phyloP scores from a whole-genome alignment of 192 early-diverging fungal species.

The Coemansia sp. region DNA sequence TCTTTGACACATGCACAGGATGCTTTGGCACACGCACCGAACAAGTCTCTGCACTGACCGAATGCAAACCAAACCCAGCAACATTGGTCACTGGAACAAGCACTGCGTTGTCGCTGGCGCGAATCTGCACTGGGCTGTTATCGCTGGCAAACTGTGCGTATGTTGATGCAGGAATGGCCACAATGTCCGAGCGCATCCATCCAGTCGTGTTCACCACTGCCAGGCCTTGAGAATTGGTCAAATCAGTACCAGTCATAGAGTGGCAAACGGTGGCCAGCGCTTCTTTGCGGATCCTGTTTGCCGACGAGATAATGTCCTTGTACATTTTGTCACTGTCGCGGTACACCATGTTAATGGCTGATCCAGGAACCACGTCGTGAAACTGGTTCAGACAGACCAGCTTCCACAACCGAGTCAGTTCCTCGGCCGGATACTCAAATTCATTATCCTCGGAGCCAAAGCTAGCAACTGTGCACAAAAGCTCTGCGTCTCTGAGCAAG shows the following conservation, averaged over 20 bases:
- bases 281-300: conserved; percentile 45
- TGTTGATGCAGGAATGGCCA: conserved; percentile 57
- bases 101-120: conserved; percentile 22
- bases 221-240: conserved; percentile 26
- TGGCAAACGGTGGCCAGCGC: conserved; percentile 47
- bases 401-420: conserved; percentile 87
- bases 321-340: conserved; percentile 72
- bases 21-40: not conserved
- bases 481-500: conserved; percentile 84
- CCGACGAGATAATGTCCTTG: conserved; percentile 40
- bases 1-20: conserved; percentile 29
- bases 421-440: conserved; percentile 68
- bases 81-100: conserved; percentile 35
- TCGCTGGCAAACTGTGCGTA: not conserved
- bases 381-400: conserved; percentile 91
- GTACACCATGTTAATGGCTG: conserved; percentile 87
- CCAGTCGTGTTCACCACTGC: conserved; percentile 65
- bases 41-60: conserved; percentile 1
- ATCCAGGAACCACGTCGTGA: conserved; percentile 95
- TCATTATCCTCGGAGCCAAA: not conserved
- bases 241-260: not conserved
- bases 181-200: conserved; percentile 70
- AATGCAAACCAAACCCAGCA: conserved; percentile 19
- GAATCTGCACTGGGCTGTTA: conserved; percentile 18
- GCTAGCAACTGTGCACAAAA: conserved; percentile 60